These are phyloP conservation scores for Amauroascus verrucosus DNA, from an alignment of 2,329 filamentous ascomycete species.

Conservation along the genomic window DNA sequence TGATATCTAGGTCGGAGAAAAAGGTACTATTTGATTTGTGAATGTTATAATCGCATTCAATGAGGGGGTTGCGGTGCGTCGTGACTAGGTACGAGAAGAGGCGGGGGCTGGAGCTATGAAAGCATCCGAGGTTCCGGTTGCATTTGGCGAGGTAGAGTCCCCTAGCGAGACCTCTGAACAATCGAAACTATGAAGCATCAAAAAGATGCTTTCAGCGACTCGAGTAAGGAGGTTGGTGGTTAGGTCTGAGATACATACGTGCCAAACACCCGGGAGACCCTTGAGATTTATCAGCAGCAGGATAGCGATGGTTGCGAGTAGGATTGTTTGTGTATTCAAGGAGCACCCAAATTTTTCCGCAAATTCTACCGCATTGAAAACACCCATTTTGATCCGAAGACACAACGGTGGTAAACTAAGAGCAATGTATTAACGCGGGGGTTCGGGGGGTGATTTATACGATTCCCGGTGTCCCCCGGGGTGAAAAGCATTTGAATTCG, in stretches of 20 bases:
- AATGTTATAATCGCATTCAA: slow-evolving; percentile 19
- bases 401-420: too few species aligned
- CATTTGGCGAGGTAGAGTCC: background rate
- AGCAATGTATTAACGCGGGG: too few species aligned
- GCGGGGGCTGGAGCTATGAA: background rate
- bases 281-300: slow-evolving; percentile 3
- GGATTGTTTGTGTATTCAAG: background rate
- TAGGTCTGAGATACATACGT: slow-evolving; percentile 6
- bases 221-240: too few species aligned
- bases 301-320: background rate
- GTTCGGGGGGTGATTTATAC: too few species aligned
- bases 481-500: too few species aligned
- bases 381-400: background rate
- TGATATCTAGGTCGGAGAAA: slow-evolving; percentile 18
- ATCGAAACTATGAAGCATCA: background rate
- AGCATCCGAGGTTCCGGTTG: background rate
- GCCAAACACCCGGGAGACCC: slow-evolving; percentile 4
- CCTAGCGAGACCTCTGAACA: slow-evolving; percentile 5
- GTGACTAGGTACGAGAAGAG: slow-evolving; percentile 8
- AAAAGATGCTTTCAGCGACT: background rate
- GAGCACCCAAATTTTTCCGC: background rate
- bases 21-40: slow-evolving; percentile 20
- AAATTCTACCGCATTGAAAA: background rate
- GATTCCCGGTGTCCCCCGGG: too few species aligned
- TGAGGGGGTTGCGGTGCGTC: slow-evolving; percentile 7